These are phyloP conservation scores for Nidularia sp. DNA, from an alignment of 768 basidiomycete species.

Conservation along the genomic window DNA sequence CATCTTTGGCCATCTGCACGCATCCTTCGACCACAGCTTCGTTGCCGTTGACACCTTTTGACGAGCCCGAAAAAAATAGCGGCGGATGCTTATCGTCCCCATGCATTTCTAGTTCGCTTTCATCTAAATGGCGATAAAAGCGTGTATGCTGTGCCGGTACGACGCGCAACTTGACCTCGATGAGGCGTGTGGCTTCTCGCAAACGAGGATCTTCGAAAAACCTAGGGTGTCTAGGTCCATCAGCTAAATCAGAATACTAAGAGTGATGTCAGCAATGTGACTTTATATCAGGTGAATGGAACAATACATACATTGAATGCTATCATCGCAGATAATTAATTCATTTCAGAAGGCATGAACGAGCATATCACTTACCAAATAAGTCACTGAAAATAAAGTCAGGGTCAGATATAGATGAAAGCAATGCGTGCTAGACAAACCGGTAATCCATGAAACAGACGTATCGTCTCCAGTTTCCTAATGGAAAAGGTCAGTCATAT, in stretches of 20 bases:
- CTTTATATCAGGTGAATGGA: background rate
- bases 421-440: slow-evolving; percentile 22
- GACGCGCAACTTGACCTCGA: slow-evolving; percentile 52
- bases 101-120: slow-evolving; percentile 6
- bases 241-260: slow-evolving; percentile 28
- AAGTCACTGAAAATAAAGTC: slow-evolving; percentile 26
- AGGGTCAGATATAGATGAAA: background rate
- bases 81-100: slow-evolving; percentile 27
- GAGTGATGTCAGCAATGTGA: background rate
- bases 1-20: slow-evolving; percentile 44
- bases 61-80: slow-evolving; percentile 43
- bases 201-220: slow-evolving; percentile 56
- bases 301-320: slow-evolving; percentile 43
- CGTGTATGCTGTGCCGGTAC: slow-evolving; percentile 26
- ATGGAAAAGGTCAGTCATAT: background rate
- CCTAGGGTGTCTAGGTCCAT: slow-evolving; percentile 31
- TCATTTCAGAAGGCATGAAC: background rate
- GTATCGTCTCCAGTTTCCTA: slow-evolving; percentile 67
- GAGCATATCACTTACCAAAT: slow-evolving; percentile 27
- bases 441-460: slow-evolving; percentile 80
- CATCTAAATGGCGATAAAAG: slow-evolving; percentile 11
- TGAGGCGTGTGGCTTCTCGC: slow-evolving; percentile 61
- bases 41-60: slow-evolving; percentile 36
- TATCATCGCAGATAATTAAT: slow-evolving; percentile 9
- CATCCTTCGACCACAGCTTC: slow-evolving; percentile 45